Evolutionary conservation across 1,284 basidiomycete genomes (phyloP).

Genomic region (Puccinia sorghi): DNA sequence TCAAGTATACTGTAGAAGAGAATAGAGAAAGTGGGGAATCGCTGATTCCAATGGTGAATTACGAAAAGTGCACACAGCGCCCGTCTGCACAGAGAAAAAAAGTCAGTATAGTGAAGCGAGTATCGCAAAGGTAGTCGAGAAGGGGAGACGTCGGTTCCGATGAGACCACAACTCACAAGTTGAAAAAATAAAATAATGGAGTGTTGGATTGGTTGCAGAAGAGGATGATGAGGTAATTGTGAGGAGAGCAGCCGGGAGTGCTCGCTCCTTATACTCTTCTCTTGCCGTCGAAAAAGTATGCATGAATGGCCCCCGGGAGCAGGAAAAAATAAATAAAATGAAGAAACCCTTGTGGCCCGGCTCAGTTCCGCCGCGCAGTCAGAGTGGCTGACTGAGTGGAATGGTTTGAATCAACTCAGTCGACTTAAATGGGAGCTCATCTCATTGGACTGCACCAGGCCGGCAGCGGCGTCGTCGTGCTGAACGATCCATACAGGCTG

Average conservation of each 20-base stretch:
- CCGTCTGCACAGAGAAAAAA: neutral
- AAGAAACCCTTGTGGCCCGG: neutral
- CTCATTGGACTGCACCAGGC: neutral
- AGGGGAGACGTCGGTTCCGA: neutral
- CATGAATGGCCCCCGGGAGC: neutral
- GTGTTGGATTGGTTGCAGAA: neutral
- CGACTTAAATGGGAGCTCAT: neutral
- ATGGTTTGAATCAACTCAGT: neutral
- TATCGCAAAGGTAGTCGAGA: neutral
- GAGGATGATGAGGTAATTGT: neutral
- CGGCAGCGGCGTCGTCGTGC: no score
- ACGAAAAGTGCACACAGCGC: constrained; percentile 17
- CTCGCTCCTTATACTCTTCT: neutral
- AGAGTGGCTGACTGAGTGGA: neutral
- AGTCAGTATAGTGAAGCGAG: neutral
- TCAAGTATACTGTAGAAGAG: neutral
- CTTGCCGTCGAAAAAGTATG: neutral
- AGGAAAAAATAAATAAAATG: neutral
- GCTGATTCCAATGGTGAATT: constrained; percentile 13
- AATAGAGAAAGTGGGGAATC: constrained; percentile 4
- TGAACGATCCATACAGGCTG: no score
- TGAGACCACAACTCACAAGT: neutral
- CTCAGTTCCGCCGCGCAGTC: neutral
- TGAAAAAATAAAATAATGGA: neutral
- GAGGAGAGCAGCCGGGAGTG: neutral